These are phyloP conservation scores for Flueggea neowawraea DNA, from an alignment of 441 rosid genomes.

Conservation along the genomic window DNA sequence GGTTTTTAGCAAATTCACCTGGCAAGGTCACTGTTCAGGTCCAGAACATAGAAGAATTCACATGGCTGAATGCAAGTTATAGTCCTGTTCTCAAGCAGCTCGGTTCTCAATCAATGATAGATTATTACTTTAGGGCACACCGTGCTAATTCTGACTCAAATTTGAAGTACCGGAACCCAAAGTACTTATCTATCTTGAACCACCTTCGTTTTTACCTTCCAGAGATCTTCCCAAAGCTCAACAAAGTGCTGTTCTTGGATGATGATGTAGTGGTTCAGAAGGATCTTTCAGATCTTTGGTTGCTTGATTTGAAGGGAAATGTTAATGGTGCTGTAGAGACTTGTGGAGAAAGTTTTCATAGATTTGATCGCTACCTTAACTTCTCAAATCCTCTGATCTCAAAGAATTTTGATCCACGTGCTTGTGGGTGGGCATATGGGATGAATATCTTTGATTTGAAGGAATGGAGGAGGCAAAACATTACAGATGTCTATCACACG, in stretches of 20 bases:
- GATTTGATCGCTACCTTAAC: slow-evolving; percentile 95
- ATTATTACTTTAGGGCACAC: too few species aligned
- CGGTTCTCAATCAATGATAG: too few species aligned
- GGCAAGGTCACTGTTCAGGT: slow-evolving; percentile 35
- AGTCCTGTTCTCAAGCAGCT: too few species aligned
- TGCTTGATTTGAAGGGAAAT: slow-evolving; percentile 83
- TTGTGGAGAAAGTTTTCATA: slow-evolving; percentile 95
- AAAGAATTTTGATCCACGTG: slow-evolving; percentile 59
- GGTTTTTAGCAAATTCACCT: slow-evolving; percentile 7
- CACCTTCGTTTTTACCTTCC: slow-evolving; percentile 91
- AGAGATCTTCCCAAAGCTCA: slow-evolving; percentile 63
- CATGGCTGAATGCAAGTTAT: slow-evolving; percentile 46
- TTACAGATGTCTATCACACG: slow-evolving; percentile 64
- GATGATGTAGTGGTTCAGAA: slow-evolving; percentile 90
- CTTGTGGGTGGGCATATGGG: slow-evolving; percentile 90
- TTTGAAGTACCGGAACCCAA: slow-evolving; percentile 52
- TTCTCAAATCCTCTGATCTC: slow-evolving; percentile 78
- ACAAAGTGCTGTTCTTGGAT: slow-evolving; percentile 75
- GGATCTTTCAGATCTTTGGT: slow-evolving; percentile 91
- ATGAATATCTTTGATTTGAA: slow-evolving; percentile 72
- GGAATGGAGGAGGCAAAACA: slow-evolving; percentile 65
- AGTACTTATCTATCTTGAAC: slow-evolving; percentile 68
- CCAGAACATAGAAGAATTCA: slow-evolving; percentile 60
- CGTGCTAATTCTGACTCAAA: too few species aligned
- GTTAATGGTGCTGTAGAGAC: slow-evolving; percentile 99